Base-by-base conservation (phyloP, 2,329 filamentous ascomycete genomes). In the Pseudogymnoascus sp. region DNA sequence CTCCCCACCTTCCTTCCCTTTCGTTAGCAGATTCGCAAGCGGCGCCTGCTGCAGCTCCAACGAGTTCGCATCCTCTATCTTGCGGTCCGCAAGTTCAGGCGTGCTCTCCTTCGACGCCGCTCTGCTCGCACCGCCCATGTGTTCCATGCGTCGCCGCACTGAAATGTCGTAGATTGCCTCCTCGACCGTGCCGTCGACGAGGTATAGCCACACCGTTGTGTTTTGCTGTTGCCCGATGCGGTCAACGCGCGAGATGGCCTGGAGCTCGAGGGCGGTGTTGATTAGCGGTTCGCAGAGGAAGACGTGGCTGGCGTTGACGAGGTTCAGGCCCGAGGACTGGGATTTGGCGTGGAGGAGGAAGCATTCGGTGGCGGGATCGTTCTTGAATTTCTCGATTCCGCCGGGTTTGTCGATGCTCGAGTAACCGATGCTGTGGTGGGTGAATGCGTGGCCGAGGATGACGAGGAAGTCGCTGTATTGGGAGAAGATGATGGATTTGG, bases 141-240 rank as follows among this genome's bases (percentile, higher is more conserved):
- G 91, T 62, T 88, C 85, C 68, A 96, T 78, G 3, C 93, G 86
- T 29, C 92, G 82, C 64, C 82, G 80, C 1, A 96, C 91, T 0
- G 91, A 94, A 35, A 97, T 83, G 64, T 92, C 85, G 75, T 97
- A 92, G 65, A 97, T 95, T 1, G 89, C 89, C 76, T 96, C 89
- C 72, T 99, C 94, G 0, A 97, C 91, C 0, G 93, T 96, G 60
- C 89, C 90, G 14, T 88, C 85, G n/a, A 97, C 84, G 2, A 97
- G 81, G 72, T 97, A 97, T 74, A 97, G 88, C 89, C 92, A 97
- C 1, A 97, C 92, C 0, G 91, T 96, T 0, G 94, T 99, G 67
- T 90, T 83, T 60, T 90, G 86, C 66, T 87, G 81, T 74, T 97
- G 94, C 0, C 94, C 94, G 66, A 99, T 99, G 37, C 94, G 86